phyloP scores from a whole-genome alignment of 2,329 filamentous ascomycete genomes.

The Sporothrix pallida region DNA sequence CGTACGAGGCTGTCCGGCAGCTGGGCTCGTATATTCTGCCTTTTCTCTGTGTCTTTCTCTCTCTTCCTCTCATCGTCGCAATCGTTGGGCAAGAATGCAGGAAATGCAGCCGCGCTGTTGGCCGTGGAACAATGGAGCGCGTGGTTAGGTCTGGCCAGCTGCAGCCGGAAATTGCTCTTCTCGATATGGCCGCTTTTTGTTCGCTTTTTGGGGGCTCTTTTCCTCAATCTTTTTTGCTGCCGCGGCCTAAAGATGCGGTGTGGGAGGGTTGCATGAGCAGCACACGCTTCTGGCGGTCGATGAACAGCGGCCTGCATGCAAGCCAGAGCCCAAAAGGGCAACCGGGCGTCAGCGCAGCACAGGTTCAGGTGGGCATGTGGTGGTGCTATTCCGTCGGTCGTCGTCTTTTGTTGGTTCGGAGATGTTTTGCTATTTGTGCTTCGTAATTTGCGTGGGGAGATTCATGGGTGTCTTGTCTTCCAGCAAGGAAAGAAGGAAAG shows the following conservation, averaged over 20 bases:
- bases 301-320: slow-evolving; percentile 1
- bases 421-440: background rate
- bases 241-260: slow-evolving; percentile 34
- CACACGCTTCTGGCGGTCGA: background rate
- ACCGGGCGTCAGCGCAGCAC: slow-evolving; percentile 23
- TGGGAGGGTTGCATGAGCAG: slow-evolving; percentile 33
- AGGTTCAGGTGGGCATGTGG: background rate
- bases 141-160: background rate
- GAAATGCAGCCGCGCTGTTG: background rate
- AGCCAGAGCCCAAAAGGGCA: slow-evolving; percentile 27
- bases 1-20: background rate
- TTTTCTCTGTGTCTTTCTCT: background rate
- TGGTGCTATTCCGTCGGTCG: background rate
- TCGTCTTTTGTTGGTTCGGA: background rate
- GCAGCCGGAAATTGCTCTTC: background rate
- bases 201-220: background rate
- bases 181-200: background rate
- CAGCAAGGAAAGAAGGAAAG: background rate
- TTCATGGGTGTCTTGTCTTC: background rate
- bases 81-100: slow-evolving; percentile 28
- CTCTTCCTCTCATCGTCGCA: background rate
- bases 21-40: background rate
- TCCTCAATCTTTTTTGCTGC: background rate
- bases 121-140: background rate
- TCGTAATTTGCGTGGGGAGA: background rate